Evolutionary conservation across 805 yeast species (phyloP).

Genomic region (Candida insectorum): DNA sequence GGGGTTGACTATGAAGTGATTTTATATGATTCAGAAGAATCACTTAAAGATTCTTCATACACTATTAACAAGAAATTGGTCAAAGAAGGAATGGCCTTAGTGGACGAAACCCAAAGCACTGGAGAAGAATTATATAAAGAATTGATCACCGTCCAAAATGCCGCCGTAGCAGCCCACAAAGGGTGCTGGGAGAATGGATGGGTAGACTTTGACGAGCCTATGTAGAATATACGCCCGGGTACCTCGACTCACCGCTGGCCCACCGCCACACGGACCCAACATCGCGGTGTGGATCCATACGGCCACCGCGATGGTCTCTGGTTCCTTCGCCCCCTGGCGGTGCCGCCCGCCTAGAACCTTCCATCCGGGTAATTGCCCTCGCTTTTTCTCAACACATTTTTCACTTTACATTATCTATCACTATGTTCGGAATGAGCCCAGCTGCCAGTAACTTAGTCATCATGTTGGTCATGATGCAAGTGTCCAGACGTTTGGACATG

Average conservation of each 20-base stretch:
- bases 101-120: constrained; percentile 33
- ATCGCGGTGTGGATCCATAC: no score
- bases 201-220: constrained; percentile 43
- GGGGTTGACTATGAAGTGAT: constrained; percentile 49
- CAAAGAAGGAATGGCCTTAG: constrained; percentile 57
- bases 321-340: no score
- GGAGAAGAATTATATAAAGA: constrained; percentile 33
- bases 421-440: constrained; percentile 62
- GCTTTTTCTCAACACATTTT: no score
- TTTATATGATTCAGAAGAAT: constrained; percentile 54
- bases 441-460: constrained; percentile 80
- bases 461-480: constrained; percentile 97
- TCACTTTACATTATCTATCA: no score
- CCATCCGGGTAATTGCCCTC: no score
- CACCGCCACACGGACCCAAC: no score
- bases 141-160: constrained; percentile 40
- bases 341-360: no score
- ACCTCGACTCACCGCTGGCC: no score
- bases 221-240: no score
- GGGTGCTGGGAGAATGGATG: constrained; percentile 83
- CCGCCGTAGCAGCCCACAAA: constrained; percentile 47
- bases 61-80: constrained; percentile 61
- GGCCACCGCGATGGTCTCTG: no score
- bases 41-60: constrained; percentile 50
- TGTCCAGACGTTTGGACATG: constrained; percentile 81